Conservation (phyloP, 768 basidiomycete genomes). For the Paxillus rubicundulus region DNA sequence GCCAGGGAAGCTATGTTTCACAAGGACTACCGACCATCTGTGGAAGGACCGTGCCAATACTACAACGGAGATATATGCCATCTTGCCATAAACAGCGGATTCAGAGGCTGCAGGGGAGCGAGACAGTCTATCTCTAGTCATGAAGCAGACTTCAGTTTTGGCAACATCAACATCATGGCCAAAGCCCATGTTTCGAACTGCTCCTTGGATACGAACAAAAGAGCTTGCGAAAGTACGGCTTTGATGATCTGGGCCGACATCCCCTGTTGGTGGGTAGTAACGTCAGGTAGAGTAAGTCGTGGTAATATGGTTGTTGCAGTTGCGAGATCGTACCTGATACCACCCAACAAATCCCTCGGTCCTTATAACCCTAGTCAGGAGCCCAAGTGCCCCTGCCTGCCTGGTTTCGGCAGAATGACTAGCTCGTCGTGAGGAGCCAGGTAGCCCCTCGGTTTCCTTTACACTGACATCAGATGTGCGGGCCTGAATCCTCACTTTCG, state of each 20-base stretch:
- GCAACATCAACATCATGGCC: constrained; percentile 57
- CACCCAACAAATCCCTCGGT: constrained; percentile 86
- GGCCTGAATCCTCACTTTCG: constrained; percentile 94
- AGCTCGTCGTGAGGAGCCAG: background rate
- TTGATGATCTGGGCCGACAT: constrained; percentile 97
- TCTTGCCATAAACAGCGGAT: background rate
- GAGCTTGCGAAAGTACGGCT: constrained; percentile 91
- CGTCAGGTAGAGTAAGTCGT: background rate
- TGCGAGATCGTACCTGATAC: constrained; percentile 73
- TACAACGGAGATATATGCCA: background rate
- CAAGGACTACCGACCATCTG: background rate
- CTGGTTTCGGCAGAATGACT: constrained; percentile 29
- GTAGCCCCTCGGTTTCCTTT: constrained; percentile 22
- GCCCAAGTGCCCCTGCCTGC: constrained; percentile 72
- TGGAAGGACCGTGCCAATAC: background rate
- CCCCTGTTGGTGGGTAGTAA: constrained; percentile 50
- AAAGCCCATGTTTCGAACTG: constrained; percentile 91
- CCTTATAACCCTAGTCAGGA: constrained; percentile 68
- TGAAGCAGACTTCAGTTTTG: constrained; percentile 27
- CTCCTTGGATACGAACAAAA: constrained; percentile 97
- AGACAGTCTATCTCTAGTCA: constrained; percentile 2
- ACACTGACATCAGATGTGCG: constrained; percentile 56
- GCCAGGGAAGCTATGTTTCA: background rate
- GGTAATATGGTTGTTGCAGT: background rate
- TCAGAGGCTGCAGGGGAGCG: background rate